phyloP scores from a whole-genome alignment of 257 asterid genomes.

The Solanum infundibuliforme region DNA sequence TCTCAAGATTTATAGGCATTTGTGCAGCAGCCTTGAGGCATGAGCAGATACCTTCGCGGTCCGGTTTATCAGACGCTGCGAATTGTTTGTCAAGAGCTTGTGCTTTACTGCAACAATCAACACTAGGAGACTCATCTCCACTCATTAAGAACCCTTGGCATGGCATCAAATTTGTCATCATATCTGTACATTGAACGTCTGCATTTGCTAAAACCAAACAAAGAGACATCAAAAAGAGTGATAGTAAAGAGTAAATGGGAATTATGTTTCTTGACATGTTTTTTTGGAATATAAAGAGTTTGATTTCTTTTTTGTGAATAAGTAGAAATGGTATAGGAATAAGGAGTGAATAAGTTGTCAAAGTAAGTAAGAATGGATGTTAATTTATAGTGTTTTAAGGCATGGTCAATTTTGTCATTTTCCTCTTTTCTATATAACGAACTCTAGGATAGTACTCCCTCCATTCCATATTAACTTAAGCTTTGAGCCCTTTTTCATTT shows the following conservation, averaged over 20 bases:
- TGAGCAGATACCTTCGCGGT: constrained; percentile 19
- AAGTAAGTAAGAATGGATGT: neutral
- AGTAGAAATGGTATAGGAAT: neutral
- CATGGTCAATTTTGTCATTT: neutral
- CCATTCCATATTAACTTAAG: no score
- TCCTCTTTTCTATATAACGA: neutral
- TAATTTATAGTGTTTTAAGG: neutral
- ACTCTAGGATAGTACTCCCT: neutral
- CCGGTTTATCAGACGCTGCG: constrained; percentile 3
- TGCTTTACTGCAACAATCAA: constrained; percentile 11
- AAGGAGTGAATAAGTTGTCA: neutral
- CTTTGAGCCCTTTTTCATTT: no score
- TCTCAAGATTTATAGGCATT: neutral
- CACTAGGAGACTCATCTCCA: constrained; percentile 18
- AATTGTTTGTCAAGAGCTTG: constrained; percentile 17
- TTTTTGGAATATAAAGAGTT: neutral
- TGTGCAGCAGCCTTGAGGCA: constrained; percentile 16
- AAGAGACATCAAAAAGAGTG: neutral
- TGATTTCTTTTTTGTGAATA: neutral
- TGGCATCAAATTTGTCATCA: constrained; percentile 19
- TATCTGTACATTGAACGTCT: constrained; percentile 18
- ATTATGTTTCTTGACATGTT: neutral
- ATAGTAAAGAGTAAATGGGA: neutral
- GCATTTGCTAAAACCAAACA: neutral
- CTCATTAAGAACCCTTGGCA: constrained; percentile 23